Percentiles rank a stretch among this genome's conserved stretches.
Conservation (phyloP, 768 basidiomycete genomes). For the Lactarius evosmus region DNA sequence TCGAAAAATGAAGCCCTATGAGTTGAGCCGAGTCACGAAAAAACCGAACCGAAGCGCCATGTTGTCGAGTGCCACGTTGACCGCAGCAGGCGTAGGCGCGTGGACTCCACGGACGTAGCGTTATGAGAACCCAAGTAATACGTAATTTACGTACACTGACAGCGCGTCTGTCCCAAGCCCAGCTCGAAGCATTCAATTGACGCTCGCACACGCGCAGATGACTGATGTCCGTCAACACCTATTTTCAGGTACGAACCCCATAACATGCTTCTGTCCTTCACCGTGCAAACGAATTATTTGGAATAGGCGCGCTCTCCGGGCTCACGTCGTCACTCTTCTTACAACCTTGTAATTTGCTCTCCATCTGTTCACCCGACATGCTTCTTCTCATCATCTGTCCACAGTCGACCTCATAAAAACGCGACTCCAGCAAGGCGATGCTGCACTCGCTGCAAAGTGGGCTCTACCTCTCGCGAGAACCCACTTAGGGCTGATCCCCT, state of each 20-base stretch:
- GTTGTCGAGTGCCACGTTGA: not conserved
- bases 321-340: slow-evolving; percentile 70
- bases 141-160: not conserved
- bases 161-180: not conserved
- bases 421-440: slow-evolving; percentile 81
- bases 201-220: slow-evolving; percentile 38
- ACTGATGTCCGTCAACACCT: slow-evolving; percentile 67
- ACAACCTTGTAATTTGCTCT: slow-evolving; percentile 61
- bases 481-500: not conserved
- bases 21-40: not conserved
- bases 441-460: slow-evolving; percentile 33
- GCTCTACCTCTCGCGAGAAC: slow-evolving; percentile 36
- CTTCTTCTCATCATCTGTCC: not conserved
- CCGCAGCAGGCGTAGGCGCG: no score
- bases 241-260: slow-evolving; percentile 48
- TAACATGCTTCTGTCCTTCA: not conserved
- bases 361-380: not conserved
- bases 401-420: slow-evolving; percentile 90
- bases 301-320: slow-evolving; percentile 71
- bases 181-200: not conserved
- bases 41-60: not conserved
- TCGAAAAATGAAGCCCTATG: not conserved
- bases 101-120: no score
- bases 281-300: not conserved
- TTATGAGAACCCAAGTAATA: no score